phyloP scores from a whole-genome alignment of 768 basidiomycete species.

The Leccinum fibrillosum region DNA sequence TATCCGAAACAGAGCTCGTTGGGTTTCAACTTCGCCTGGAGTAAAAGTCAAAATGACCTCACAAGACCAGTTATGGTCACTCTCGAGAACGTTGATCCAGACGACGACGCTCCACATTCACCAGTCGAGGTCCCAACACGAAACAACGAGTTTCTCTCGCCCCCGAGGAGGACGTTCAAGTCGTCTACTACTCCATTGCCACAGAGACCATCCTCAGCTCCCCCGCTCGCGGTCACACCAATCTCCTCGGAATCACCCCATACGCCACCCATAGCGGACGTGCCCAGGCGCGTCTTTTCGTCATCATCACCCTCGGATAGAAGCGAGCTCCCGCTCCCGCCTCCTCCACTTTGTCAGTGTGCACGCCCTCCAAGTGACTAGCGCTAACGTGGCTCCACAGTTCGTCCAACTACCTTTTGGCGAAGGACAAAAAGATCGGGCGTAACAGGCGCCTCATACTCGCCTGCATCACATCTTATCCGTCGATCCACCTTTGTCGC shows the following conservation, averaged over 20 bases:
- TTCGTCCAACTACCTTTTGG: constrained; percentile 84
- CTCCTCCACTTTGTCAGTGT: constrained; percentile 62
- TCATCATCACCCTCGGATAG: constrained; percentile 11
- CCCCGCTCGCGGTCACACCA: constrained; percentile 14
- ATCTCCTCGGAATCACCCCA: neutral
- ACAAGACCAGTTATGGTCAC: constrained; percentile 31
- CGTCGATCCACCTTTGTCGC: constrained; percentile 79
- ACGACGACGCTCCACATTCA: constrained; percentile 22
- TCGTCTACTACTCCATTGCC: constrained; percentile 12
- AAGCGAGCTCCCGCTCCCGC: constrained; percentile 52
- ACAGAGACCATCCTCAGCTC: constrained; percentile 21
- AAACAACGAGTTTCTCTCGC: constrained; percentile 23
- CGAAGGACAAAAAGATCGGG: constrained; percentile 69
- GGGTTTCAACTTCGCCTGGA: constrained; percentile 30
- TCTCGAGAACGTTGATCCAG: constrained; percentile 26
- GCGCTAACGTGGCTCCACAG: constrained; percentile 33
- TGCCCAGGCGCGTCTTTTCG: constrained; percentile 16
- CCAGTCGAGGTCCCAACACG: constrained; percentile 20
- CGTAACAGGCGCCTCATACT: constrained; percentile 66
- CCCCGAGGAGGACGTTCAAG: constrained; percentile 28
- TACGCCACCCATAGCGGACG: constrained; percentile 3
- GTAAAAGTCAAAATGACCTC: constrained; percentile 26
- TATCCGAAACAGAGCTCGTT: constrained; percentile 21
- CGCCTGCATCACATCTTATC: constrained; percentile 69
- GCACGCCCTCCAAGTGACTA: neutral